Conservation (phyloP, 2,329 filamentous ascomycete genomes). For the Paecilomyces sp. region DNA sequence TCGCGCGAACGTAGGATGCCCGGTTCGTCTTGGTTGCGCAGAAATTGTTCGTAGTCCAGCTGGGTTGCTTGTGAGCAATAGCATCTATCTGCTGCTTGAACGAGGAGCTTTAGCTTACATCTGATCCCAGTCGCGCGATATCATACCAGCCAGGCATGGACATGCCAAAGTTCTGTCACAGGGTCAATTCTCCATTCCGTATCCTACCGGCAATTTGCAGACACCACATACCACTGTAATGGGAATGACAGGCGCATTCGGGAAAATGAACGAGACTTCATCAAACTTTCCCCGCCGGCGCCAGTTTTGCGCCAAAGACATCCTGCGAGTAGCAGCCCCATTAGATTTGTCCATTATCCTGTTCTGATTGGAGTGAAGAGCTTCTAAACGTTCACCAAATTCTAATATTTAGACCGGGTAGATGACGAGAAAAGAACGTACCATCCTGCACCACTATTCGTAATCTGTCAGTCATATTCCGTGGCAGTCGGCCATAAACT, state of each 20-base stretch:
- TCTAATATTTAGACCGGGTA: background rate
- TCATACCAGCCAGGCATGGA: constrained; percentile 65
- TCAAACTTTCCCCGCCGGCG: constrained; percentile 70
- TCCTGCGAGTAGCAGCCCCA: constrained; percentile 34
- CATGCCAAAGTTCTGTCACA: constrained; percentile 61
- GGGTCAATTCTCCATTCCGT: background rate
- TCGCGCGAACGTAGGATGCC: constrained; percentile 68
- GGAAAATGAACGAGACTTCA: constrained; percentile 90
- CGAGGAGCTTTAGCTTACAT: constrained; percentile 19
- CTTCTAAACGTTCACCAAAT: background rate
- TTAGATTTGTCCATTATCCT: background rate
- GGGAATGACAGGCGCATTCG: constrained; percentile 79
- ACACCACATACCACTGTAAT: constrained; percentile 64
- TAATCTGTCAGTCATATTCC: constrained; percentile 1
- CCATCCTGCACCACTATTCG: constrained; percentile 42
- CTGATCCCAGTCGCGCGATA: constrained; percentile 37
- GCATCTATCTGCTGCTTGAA: background rate
- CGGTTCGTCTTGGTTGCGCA: constrained; percentile 45
- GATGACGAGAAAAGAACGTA: constrained; percentile 15
- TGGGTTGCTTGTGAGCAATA: constrained; percentile 9
- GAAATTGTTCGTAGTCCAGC: constrained; percentile 35
- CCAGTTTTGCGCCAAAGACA: constrained; percentile 80
- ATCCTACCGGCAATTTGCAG: background rate
- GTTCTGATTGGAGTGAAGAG: background rate
- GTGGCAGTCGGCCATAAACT: background rate